Evolutionary conservation across 2,329 filamentous ascomycete genomes (phyloP).

Genomic region (Paecilomyces sp.): DNA sequence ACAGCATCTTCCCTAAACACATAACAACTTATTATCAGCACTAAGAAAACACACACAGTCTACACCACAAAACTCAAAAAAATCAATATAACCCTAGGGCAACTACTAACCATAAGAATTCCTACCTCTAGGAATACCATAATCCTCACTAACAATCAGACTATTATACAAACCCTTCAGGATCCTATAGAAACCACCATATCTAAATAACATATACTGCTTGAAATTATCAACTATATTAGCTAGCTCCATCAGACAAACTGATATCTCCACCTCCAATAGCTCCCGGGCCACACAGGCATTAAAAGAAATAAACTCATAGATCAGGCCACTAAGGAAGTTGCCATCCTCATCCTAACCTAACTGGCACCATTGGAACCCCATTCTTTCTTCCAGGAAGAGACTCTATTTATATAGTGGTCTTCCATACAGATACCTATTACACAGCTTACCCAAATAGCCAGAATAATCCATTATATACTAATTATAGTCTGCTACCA

Average conservation of each 20-base stretch:
- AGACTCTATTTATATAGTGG: too few species aligned
- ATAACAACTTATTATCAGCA: not conserved
- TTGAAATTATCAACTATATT: not conserved
- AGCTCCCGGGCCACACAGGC: too few species aligned
- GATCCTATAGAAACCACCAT: not conserved
- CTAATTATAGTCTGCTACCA: too few species aligned
- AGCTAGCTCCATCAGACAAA: not conserved
- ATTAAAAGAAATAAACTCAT: too few species aligned
- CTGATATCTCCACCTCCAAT: not conserved
- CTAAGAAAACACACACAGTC: not conserved
- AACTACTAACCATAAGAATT: not conserved
- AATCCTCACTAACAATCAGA: not conserved
- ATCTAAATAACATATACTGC: not conserved
- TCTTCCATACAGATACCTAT: too few species aligned
- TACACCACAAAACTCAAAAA: not conserved
- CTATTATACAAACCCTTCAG: not conserved
- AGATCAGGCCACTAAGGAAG: too few species aligned
- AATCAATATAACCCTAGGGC: not conserved
- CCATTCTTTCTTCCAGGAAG: too few species aligned
- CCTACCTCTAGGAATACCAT: not conserved
- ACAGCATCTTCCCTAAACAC: not conserved
- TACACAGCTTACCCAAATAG: too few species aligned
- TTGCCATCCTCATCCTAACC: too few species aligned
- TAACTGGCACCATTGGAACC: too few species aligned
- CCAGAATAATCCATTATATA: not conserved